Conservation (phyloP, 225 moss, liverwort and hornwort genomes). For the Climacium dendroides region DNA sequence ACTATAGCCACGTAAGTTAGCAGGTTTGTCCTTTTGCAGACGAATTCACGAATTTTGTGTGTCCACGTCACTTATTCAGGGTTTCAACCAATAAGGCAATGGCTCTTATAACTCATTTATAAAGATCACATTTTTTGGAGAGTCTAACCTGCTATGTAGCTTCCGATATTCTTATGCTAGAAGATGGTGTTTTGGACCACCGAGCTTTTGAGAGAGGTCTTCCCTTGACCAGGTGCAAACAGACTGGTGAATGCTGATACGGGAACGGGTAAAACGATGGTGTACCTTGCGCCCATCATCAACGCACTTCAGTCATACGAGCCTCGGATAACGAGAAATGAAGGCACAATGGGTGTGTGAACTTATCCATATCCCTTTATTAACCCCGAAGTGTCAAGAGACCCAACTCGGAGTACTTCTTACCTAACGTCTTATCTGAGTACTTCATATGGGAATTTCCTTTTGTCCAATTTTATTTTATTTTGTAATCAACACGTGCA, state of each 20-base stretch:
- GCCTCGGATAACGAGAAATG: slow-evolving; percentile 58
- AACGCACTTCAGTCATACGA: slow-evolving; percentile 64
- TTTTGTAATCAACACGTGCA: not conserved
- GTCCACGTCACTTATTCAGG: not conserved
- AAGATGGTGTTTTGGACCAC: not conserved
- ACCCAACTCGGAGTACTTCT: too few relatives aligned
- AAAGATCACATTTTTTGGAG: not conserved
- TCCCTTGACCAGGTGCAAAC: slow-evolving; percentile 42
- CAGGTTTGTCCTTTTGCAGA: not conserved
- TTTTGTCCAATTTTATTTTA: not conserved
- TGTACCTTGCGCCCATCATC: slow-evolving; percentile 89
- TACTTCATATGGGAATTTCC: not conserved
- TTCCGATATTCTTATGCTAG: not conserved
- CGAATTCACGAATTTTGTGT: not conserved
- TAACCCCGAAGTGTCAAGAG: not conserved
- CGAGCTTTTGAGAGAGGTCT: not conserved
- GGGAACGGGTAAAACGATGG: slow-evolving; percentile 93
- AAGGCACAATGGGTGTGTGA: slow-evolving; percentile 76
- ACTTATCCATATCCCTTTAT: not conserved
- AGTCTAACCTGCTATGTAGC: not conserved
- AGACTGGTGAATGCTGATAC: slow-evolving; percentile 91
- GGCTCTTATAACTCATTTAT: not conserved
- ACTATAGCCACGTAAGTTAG: not conserved
- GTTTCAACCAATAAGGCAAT: not conserved
- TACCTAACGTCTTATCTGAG: not conserved